Evolutionary conservation across 371 early-diverging fungal species (phyloP).

Genomic region (Mortierella sp.): DNA sequence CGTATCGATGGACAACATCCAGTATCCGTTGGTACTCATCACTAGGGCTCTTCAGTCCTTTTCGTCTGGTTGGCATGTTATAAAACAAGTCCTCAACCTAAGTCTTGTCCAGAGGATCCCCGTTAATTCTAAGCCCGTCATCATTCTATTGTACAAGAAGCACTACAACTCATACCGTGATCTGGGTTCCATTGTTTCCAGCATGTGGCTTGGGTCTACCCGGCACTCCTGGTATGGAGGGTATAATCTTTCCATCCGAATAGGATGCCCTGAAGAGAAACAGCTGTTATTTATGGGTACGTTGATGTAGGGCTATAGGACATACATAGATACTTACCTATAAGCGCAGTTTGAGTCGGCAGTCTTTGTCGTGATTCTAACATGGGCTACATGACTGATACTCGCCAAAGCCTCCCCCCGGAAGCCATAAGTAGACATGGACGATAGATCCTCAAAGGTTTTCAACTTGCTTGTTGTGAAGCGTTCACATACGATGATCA

Average conservation of each 20-base stretch:
- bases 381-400: slow-evolving; percentile 92
- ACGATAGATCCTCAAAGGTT: slow-evolving; percentile 86
- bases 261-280: slow-evolving; percentile 72
- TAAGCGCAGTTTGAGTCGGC: slow-evolving; percentile 85
- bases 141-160: neutral
- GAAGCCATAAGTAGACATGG: slow-evolving; percentile 96
- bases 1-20: slow-evolving; percentile 89
- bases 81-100: slow-evolving; percentile 94
- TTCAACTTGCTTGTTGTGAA: slow-evolving; percentile 97
- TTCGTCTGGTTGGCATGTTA: slow-evolving; percentile 84
- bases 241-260: slow-evolving; percentile 83
- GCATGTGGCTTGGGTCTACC: slow-evolving; percentile 91
- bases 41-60: slow-evolving; percentile 80
- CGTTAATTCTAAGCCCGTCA: neutral
- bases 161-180: slow-evolving; percentile 66
- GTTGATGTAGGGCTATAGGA: neutral
- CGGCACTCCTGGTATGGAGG: slow-evolving; percentile 73
- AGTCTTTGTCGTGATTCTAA: slow-evolving; percentile 91
- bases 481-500: slow-evolving; percentile 90
- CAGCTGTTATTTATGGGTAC: neutral
- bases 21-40: slow-evolving; percentile 92
- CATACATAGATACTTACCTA: slow-evolving; percentile 55
- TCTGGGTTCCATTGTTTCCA: slow-evolving; percentile 92
- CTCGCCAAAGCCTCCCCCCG: slow-evolving; percentile 99
- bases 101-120: neutral